These are phyloP conservation scores for Xerocomellus amylosporus DNA, from an alignment of 768 basidiomycete species.

Conservation along the genomic window DNA sequence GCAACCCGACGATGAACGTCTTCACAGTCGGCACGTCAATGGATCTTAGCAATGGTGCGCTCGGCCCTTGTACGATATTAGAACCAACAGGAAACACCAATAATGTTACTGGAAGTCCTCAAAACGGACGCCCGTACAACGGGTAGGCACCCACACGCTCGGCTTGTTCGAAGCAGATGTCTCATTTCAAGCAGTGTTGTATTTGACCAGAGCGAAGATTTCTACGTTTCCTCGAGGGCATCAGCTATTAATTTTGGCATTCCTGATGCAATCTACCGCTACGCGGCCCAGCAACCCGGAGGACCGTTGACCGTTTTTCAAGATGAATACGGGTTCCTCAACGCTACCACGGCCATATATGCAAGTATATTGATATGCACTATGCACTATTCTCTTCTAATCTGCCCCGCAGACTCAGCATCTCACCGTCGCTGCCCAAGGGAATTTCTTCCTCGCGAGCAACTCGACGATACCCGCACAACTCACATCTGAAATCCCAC, in stretches of 20 bases:
- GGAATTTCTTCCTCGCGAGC: conserved; percentile 52
- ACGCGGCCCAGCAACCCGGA: conserved; percentile 41
- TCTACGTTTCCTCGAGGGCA: conserved; percentile 53
- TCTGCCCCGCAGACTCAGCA: conserved; percentile 46
- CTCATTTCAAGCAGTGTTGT: conserved; percentile 36
- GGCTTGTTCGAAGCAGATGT: neutral
- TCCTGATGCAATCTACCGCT: conserved; percentile 57
- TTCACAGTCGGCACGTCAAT: conserved; percentile 44
- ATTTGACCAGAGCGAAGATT: conserved; percentile 36
- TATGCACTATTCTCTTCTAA: neutral
- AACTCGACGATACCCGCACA: conserved; percentile 39
- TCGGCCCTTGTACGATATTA: conserved; percentile 37
- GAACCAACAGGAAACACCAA: conserved; percentile 38
- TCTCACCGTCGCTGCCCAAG: conserved; percentile 54
- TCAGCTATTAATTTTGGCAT: conserved; percentile 49
- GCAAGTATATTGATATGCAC: conserved; percentile 10
- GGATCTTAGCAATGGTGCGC: conserved; percentile 41
- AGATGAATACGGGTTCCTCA: conserved; percentile 47
- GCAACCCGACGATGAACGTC: conserved; percentile 47
- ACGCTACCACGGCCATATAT: conserved; percentile 44
- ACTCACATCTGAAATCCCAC: conserved; percentile 42
- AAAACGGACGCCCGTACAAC: conserved; percentile 53
- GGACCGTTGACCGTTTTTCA: conserved; percentile 49
- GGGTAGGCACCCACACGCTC: conserved; percentile 40
- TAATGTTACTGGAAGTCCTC: conserved; percentile 49